These are phyloP conservation scores for Colletotrichum sp. DNA, from an alignment of 2,329 filamentous ascomycete genomes.

Conservation along the genomic window DNA sequence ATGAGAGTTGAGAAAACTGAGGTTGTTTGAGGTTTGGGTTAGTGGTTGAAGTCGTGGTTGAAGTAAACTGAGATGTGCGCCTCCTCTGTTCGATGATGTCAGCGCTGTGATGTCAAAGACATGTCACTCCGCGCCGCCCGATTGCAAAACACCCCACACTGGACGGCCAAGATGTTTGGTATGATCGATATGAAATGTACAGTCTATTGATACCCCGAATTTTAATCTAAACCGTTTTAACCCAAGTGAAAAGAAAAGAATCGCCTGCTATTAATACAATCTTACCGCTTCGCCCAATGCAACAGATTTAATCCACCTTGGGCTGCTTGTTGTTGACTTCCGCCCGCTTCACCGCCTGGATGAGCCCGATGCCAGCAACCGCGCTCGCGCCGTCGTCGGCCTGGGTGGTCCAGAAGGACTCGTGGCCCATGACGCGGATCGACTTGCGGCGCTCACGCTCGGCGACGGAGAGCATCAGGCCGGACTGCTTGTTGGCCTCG, in stretches of 20 bases:
- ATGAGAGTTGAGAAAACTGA: background rate
- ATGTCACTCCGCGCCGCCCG: background rate
- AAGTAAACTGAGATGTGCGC: background rate
- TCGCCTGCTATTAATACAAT: background rate
- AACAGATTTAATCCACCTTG: slow-evolving; percentile 1
- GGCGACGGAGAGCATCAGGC: slow-evolving; percentile 34
- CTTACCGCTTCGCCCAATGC: background rate
- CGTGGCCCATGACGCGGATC: slow-evolving; percentile 33
- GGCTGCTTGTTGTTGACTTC: slow-evolving; percentile 10
- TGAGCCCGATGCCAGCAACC: slow-evolving; percentile 36
- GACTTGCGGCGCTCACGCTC: slow-evolving; percentile 43
- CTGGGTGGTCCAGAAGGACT: slow-evolving; percentile 47
- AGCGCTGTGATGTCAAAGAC: slow-evolving; percentile 15
- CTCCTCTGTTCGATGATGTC: background rate
- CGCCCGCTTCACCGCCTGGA: slow-evolving; percentile 30
- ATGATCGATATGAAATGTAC: background rate
- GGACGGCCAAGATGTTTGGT: background rate
- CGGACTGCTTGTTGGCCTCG: slow-evolving; percentile 39
- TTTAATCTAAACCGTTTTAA: background rate
- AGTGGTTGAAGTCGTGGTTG: background rate
- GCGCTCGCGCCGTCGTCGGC: slow-evolving; percentile 42
- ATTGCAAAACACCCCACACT: background rate
- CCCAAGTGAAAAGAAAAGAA: background rate
- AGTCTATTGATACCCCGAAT: background rate
- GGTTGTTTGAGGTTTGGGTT: background rate